Evolutionary conservation across 2,329 filamentous ascomycete species (phyloP).

Genomic region (Paraphaeosphaeria sporulosa): DNA sequence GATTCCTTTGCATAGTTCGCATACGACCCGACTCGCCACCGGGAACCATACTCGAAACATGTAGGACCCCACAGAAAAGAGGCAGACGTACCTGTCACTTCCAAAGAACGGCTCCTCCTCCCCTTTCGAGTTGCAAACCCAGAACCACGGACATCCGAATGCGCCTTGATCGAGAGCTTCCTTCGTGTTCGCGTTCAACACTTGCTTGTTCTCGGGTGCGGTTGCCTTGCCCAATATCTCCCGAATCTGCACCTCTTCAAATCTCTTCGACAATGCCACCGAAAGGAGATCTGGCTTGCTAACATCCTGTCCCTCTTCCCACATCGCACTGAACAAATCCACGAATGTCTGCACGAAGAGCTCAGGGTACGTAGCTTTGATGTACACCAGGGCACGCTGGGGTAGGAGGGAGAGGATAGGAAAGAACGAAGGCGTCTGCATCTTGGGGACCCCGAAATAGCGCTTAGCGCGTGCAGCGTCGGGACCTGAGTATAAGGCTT

Average conservation of each 20-base stretch:
- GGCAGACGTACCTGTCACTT: constrained; percentile 67
- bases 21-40: constrained; percentile 14
- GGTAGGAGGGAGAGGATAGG: constrained; percentile 65
- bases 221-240: constrained; percentile 63
- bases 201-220: constrained; percentile 60
- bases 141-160: constrained; percentile 80
- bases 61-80: background rate
- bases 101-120: constrained; percentile 76
- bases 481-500: constrained; percentile 65
- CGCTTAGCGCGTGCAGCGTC: constrained; percentile 59
- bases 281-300: constrained; percentile 64
- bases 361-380: constrained; percentile 65
- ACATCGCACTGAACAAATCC: constrained; percentile 68
- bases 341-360: constrained; percentile 61
- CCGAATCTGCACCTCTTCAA: constrained; percentile 61
- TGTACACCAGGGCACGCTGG: constrained; percentile 70
- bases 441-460: constrained; percentile 57
- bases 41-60: constrained; percentile 19
- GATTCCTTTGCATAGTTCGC: constrained; percentile 24
- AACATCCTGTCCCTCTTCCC: constrained; percentile 67
- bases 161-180: constrained; percentile 70
- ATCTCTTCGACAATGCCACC: constrained; percentile 54
- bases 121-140: constrained; percentile 67
- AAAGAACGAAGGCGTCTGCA: constrained; percentile 59
- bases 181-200: constrained; percentile 66